Base-by-base conservation (phyloP, 2,329 filamentous ascomycete genomes). In the Fusarium kyushuense region DNA sequence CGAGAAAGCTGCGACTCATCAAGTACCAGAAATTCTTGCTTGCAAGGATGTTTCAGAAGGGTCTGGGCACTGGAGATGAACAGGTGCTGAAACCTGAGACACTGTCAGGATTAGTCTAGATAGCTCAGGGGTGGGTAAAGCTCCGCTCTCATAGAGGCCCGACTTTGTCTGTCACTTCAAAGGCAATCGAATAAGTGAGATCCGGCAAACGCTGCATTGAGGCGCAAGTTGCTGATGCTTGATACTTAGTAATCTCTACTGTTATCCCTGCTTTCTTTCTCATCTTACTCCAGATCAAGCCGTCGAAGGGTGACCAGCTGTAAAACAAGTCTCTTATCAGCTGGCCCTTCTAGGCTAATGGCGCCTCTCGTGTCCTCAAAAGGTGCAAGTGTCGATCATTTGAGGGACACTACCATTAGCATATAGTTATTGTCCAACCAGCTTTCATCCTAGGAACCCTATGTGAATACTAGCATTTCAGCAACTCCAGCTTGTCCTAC, bases 21-120 rank as follows among this genome's bases (percentile, higher is more conserved):
- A 40, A 65, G 59, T 59, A 35, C 40, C 57, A 61, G 66, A 69
- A 51, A 59, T 55, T 59, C 62, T 63, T 70, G 38, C 35, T 59
- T 70, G 62, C 66, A 69, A 54, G 66, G 66, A 32, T 36, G 46
- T 57, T 65, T 42, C 58, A 51, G 42, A 45, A 32, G 61, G 60
- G 60, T 59, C 27, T 38, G 27, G 40, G 35, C 47, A 61, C 19
- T 38, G 35, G 35, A 54, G 21, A 49, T 54, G 53, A 65, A 69
- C 53, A 46, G 36, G 55, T 49, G 55, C 48, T 69, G 62, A 63
- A 54, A 67, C 66, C 65, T 69, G 66, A 69, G 66, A 70, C 66
- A 48, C 53, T 60, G 58, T 25, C 47, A 38, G 47, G 32, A 38
- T 30, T 25, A 49, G 32, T 30, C 27, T 27, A 8, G 27, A 27